Evolutionary conservation across 2,329 filamentous ascomycete species (phyloP).

Genomic region (Cladosporium colombiae): DNA sequence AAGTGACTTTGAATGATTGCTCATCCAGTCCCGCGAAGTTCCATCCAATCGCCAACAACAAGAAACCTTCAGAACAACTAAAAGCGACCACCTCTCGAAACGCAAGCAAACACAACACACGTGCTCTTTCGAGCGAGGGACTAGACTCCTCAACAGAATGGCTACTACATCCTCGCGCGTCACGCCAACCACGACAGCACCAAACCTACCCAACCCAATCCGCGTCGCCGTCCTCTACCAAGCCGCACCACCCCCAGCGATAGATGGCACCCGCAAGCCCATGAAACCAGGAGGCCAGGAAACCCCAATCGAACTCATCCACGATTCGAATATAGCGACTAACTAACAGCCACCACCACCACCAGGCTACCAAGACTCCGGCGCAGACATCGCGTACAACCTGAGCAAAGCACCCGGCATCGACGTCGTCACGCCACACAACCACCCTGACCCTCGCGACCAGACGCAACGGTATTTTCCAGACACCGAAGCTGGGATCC

Average conservation of each 20-base stretch:
- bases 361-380: slow-evolving; percentile 52
- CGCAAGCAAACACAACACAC: neutral
- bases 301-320: neutral
- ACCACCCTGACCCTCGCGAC: neutral
- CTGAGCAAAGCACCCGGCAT: slow-evolving; percentile 34
- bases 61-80: neutral
- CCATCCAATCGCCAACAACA: neutral
- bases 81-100: neutral
- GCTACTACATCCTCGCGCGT: neutral
- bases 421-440: slow-evolving; percentile 33
- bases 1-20: neutral
- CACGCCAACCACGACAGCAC: neutral
- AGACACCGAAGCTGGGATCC: slow-evolving; percentile 47
- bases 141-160: neutral
- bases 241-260: slow-evolving; percentile 49
- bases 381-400: slow-evolving; percentile 51
- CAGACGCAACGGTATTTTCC: slow-evolving; percentile 45
- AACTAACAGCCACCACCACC: neutral
- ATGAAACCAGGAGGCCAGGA: slow-evolving; percentile 50
- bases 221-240: slow-evolving; percentile 51
- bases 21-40: neutral
- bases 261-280: slow-evolving; percentile 52
- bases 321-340: neutral
- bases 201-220: neutral
- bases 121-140: neutral